Evolutionary conservation across 75 land plant species (phyloP).

Genomic region (Cunninghamia lanceolata): DNA sequence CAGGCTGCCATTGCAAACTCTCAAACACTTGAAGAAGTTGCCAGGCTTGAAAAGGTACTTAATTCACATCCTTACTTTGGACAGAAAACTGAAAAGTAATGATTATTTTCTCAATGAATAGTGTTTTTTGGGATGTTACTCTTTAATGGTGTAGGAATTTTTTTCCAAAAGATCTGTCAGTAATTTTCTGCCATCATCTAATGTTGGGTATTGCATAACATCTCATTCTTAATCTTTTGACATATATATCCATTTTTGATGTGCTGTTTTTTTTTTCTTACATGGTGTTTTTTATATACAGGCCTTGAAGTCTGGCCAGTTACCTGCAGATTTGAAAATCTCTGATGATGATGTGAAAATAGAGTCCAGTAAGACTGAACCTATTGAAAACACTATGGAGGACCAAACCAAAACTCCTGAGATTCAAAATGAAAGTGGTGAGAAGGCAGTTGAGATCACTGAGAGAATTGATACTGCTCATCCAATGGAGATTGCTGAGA

Average conservation of each 20-base stretch:
- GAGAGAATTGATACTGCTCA: neutral
- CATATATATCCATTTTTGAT: neutral
- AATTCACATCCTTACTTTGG: neutral
- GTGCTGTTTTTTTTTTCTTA: neutral
- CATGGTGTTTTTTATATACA: constrained; percentile 14
- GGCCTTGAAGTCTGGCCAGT: constrained; percentile 85
- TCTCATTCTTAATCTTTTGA: constrained; percentile 4
- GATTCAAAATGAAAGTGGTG: neutral
- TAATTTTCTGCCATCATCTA: neutral
- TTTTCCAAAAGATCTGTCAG: neutral
- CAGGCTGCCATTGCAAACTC: constrained; percentile 98
- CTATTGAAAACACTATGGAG: constrained; percentile 6
- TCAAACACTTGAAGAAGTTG: constrained; percentile 95
- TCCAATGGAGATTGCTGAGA: neutral
- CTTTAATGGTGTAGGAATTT: neutral
- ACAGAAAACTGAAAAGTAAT: neutral
- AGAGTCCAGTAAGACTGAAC: neutral
- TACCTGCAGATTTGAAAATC: constrained; percentile 68
- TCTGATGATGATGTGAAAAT: constrained; percentile 23
- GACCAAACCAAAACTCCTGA: neutral
- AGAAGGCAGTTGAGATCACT: constrained; percentile 5
- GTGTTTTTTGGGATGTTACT: constrained; percentile 4
- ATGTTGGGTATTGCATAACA: neutral
- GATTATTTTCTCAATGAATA: neutral
- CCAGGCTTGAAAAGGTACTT: constrained; percentile 84